Conservation (phyloP, 108 stramenopile species). For the Craspedostauros australis region DNA sequence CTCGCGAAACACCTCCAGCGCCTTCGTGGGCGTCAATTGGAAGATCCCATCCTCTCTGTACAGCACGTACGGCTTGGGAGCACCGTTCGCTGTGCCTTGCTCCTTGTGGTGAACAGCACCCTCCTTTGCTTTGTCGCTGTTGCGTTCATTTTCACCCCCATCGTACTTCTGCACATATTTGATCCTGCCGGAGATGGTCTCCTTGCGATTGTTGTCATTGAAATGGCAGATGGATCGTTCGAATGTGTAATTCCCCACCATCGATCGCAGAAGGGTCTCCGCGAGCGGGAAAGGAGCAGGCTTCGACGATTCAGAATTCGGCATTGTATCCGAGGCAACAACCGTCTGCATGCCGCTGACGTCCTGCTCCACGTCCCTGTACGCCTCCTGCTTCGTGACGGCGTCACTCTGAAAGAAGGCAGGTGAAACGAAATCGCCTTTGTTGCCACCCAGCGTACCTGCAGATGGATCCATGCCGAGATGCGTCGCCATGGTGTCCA, state of each 20-base stretch:
- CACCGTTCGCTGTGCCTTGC: too few species aligned
- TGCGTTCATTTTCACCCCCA: too few species aligned
- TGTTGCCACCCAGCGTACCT: conserved; percentile 10
- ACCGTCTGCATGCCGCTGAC: conserved; percentile 38
- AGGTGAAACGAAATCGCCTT: conserved; percentile 42
- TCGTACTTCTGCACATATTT: too few species aligned
- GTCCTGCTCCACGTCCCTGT: conserved; percentile 36
- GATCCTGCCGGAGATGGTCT: too few species aligned
- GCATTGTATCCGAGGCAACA: conserved; percentile 32
- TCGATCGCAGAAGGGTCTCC: too few species aligned
- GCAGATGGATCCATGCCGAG: conserved; percentile 14
- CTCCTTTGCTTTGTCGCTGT: too few species aligned
- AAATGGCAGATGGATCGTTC: conserved; percentile 54
- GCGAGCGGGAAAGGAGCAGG: too few species aligned
- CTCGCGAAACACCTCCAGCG: conserved; percentile 59
- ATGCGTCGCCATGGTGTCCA: conserved; percentile 40
- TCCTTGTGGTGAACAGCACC: too few species aligned
- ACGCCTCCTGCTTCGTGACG: conserved; percentile 8
- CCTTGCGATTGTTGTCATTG: too few species aligned
- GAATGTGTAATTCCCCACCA: conserved; percentile 53
- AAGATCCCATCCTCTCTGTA: conserved; percentile 67
- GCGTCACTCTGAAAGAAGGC: conserved; percentile 50
- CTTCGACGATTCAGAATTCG: too few species aligned
- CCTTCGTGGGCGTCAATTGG: conserved; percentile 39
- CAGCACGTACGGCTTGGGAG: too few species aligned